A percentile compares a stretch with the other conserved stretches of the same genome.
Conservation (phyloP, 208 protist species). For the Vickermania spadyakhi region DNA sequence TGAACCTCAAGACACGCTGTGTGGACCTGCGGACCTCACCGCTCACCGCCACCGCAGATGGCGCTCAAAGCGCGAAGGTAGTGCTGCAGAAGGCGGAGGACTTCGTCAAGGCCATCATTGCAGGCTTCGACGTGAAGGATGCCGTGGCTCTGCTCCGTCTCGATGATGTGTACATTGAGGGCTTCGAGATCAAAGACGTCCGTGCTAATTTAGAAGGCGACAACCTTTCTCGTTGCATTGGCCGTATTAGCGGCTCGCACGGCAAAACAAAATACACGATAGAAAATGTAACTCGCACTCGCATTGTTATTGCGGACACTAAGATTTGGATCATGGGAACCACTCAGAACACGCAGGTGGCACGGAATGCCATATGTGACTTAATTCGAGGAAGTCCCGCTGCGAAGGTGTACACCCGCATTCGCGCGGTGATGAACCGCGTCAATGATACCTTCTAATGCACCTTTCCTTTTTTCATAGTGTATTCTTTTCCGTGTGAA, state of each 20-base stretch:
- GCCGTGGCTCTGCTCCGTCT: constrained; percentile 98
- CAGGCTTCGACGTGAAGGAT: constrained; percentile 96
- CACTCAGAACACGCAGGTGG: constrained; percentile 96
- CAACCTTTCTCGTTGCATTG: constrained; percentile 96
- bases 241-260: constrained; percentile 98
- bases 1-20: constrained; percentile 94
- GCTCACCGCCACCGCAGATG: constrained; percentile 42
- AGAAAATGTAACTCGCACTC: constrained; percentile 98
- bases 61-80: constrained; percentile 33
- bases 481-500: too few species aligned
- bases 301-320: constrained; percentile 98
- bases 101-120: constrained; percentile 97
- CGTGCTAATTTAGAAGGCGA: constrained; percentile 88
- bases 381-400: constrained; percentile 96
- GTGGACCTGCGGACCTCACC: constrained; percentile 94
- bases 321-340: constrained; percentile 98
- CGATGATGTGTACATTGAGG: constrained; percentile 99
- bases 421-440: constrained; percentile 91
- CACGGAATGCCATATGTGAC: constrained; percentile 95
- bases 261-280: constrained; percentile 99
- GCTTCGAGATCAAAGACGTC: constrained; percentile 98
- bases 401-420: constrained; percentile 96
- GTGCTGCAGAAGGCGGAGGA: constrained; percentile 96
- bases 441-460: constrained; percentile 94
- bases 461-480: too few species aligned